Conservation (phyloP, 768 basidiomycete genomes). For the Tulasnella sp. region DNA sequence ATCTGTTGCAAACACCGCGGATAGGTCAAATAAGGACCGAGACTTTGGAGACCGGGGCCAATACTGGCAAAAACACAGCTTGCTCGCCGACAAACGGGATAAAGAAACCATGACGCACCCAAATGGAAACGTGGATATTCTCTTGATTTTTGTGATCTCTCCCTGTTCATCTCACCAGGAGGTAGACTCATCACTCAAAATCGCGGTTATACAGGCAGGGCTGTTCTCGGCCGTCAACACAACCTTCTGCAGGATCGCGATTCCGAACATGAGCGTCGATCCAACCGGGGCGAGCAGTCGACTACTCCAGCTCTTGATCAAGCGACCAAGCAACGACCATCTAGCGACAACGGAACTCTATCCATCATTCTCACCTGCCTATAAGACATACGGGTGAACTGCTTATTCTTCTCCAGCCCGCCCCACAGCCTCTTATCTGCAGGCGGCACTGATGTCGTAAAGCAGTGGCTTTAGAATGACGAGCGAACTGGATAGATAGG, state of each 20-base stretch:
- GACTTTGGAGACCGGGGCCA: not conserved
- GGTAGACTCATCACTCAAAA: not conserved
- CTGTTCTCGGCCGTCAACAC: constrained; percentile 12
- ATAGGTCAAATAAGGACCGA: too few relatives aligned
- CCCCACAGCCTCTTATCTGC: constrained; percentile 6
- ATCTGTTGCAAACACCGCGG: too few relatives aligned
- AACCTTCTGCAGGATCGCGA: not conserved
- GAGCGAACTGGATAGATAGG: not conserved
- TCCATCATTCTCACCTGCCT: not conserved
- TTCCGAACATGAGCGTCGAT: not conserved
- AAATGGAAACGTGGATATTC: constrained; percentile 6
- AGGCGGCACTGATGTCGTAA: constrained; percentile 6
- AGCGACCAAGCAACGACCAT: not conserved
- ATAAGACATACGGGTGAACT: constrained; percentile 2
- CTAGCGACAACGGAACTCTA: not conserved
- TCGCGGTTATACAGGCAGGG: not conserved
- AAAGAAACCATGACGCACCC: not conserved
- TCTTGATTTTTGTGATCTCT: constrained; percentile 10
- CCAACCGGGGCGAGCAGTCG: not conserved
- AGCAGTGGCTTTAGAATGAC: constrained; percentile 9
- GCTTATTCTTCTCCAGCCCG: constrained; percentile 7
- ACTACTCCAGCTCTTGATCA: constrained; percentile 5
- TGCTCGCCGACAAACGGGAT: not conserved
- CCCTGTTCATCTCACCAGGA: not conserved
- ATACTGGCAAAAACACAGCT: constrained; percentile 8